Evolutionary conservation across 345 rosid species (phyloP).

Genomic region (Salix purpurea): DNA sequence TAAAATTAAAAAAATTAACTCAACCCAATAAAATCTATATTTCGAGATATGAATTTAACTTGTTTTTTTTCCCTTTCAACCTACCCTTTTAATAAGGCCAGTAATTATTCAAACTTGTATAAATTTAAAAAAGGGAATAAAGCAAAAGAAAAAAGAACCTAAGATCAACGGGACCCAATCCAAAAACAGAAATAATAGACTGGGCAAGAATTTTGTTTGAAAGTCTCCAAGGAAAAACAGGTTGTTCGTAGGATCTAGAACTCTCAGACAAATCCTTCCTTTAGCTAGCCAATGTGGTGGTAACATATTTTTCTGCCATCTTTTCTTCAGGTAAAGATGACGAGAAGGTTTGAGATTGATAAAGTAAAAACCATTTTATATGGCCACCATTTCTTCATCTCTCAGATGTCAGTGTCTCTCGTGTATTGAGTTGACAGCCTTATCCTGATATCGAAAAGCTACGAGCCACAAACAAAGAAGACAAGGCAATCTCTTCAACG

Average conservation of each 20-base stretch:
- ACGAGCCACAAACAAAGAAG: background rate
- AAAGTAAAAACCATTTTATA: conserved; percentile 22
- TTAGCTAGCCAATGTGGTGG: conserved; percentile 31
- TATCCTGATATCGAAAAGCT: background rate
- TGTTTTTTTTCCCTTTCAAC: no score
- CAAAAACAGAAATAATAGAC: conserved; percentile 46
- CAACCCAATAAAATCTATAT: no score
- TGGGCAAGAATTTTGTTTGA: conserved; percentile 22
- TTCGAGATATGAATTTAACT: no score
- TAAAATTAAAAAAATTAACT: no score
- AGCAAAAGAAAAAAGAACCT: conserved; percentile 18
- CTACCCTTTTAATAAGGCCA: no score
- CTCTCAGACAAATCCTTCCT: conserved; percentile 29
- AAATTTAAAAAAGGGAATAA: background rate
- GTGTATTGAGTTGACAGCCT: background rate
- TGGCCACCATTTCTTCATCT: conserved; percentile 27
- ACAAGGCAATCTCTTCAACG: no score
- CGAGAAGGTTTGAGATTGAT: background rate
- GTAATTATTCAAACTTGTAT: background rate
- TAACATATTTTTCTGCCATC: background rate
- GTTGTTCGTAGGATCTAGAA: conserved; percentile 5
- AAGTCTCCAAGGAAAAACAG: background rate
- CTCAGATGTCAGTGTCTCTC: background rate
- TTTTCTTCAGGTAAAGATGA: conserved; percentile 16
- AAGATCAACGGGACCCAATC: conserved; percentile 63